phyloP scores from a whole-genome alignment of 345 rosid genomes.

The Turritis glabra region DNA sequence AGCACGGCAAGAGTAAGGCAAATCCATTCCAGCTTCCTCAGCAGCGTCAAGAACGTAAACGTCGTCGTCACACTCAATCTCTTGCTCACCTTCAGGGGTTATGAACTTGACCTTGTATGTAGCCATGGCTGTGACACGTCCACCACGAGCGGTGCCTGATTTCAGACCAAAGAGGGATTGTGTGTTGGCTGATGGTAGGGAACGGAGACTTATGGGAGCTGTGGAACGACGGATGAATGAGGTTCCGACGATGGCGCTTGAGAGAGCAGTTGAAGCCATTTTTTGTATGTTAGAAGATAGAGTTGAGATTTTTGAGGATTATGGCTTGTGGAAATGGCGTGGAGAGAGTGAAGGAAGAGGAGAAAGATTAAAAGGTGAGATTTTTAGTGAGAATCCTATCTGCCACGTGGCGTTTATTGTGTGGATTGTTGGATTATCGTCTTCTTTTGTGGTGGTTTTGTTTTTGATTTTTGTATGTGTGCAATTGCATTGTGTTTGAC shows the following conservation, averaged over 20 bases:
- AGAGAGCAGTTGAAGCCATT: constrained; percentile 65
- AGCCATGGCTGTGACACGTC: constrained; percentile 64
- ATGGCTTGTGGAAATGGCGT: constrained; percentile 30
- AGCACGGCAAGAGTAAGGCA: constrained; percentile 96
- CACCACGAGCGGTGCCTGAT: constrained; percentile 45
- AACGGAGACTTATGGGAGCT: constrained; percentile 46
- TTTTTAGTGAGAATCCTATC: constrained; percentile 37
- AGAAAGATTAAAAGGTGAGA: constrained; percentile 20
- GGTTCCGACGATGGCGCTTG: constrained; percentile 65
- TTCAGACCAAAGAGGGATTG: constrained; percentile 65
- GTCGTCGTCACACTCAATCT: constrained; percentile 58
- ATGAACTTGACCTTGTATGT: constrained; percentile 70
- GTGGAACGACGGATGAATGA: constrained; percentile 56
- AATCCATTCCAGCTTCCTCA: constrained; percentile 72
- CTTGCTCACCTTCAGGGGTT: constrained; percentile 66
- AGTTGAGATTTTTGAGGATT: neutral
- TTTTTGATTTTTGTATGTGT: constrained; percentile 13
- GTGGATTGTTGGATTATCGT: constrained; percentile 50
- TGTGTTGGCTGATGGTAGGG: constrained; percentile 48
- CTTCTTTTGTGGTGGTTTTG: neutral
- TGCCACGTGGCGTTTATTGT: constrained; percentile 60
- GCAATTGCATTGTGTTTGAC: constrained; percentile 31
- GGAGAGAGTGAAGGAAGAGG: constrained; percentile 35
- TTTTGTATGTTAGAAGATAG: neutral
- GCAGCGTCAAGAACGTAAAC: constrained; percentile 68